A percentile compares a stretch with the other conserved stretches of the same genome.
phyloP scores from a whole-genome alignment of 805 yeast genomes.

The Lipomyces orientalis region DNA sequence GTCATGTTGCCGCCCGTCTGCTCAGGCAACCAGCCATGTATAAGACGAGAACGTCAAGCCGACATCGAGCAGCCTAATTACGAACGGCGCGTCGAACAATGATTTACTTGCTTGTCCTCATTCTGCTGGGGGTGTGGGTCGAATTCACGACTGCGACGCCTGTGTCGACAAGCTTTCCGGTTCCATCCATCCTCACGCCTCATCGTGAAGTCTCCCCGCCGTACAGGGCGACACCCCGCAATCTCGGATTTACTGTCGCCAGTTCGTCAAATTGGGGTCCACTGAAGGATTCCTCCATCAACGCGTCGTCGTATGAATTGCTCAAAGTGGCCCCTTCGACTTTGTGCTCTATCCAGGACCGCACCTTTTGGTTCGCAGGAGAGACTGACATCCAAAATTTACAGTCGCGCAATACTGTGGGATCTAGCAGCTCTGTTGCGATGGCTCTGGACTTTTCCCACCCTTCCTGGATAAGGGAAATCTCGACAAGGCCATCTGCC shows the following conservation, averaged over 20 bases:
- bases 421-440: not conserved
- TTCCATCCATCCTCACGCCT: slow-evolving; percentile 13
- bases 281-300: slow-evolving; percentile 7
- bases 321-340: slow-evolving; percentile 2
- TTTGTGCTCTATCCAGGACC: slow-evolving; percentile 19
- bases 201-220: slow-evolving; percentile 3
- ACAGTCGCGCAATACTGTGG: too few relatives aligned
- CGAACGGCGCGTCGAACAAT: not conserved
- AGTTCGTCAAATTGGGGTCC: slow-evolving; percentile 11
- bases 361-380: slow-evolving; percentile 24
- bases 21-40: not conserved
- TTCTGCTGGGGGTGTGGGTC: not conserved
- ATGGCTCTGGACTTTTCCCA: slow-evolving; percentile 1
- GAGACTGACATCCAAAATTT: not conserved
- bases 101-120: not conserved
- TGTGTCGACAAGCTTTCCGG: slow-evolving; percentile 2
- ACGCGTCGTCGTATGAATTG: not conserved
- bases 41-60: not conserved
- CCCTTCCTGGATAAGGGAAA: slow-evolving; percentile 10
- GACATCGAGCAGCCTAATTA: not conserved
- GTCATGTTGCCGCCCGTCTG: too few relatives aligned
- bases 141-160: slow-evolving; percentile 1
- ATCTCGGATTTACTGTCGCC: slow-evolving; percentile 11
- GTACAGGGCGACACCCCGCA: slow-evolving; percentile 5
- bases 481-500: not conserved